A percentile compares a stretch with the other conserved stretches of the same genome.
Conservation (phyloP, 345 rosid species). For the Sonneratia caseolaris region DNA sequence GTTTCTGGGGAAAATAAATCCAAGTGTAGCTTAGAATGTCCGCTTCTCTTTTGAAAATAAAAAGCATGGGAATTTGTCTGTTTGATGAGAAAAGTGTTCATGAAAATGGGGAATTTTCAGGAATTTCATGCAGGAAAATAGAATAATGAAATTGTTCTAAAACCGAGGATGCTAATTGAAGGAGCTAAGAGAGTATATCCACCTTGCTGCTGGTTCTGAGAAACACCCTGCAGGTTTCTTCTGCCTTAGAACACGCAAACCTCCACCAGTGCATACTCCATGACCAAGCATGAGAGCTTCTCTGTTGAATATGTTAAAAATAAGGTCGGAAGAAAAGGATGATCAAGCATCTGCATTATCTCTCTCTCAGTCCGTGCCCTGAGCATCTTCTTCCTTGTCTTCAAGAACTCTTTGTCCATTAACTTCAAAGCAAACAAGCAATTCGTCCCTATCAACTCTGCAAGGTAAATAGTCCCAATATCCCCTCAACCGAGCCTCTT, state of each 20-base stretch:
- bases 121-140: no score
- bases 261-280: slow-evolving; percentile 86
- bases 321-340: slow-evolving; percentile 73
- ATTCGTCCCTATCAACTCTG: slow-evolving; percentile 45
- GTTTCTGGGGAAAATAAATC: no score
- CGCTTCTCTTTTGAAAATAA: no score
- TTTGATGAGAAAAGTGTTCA: no score
- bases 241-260: slow-evolving; percentile 66
- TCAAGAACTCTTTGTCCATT: slow-evolving; percentile 62
- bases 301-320: slow-evolving; percentile 56
- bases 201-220: slow-evolving; percentile 72
- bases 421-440: slow-evolving; percentile 68
- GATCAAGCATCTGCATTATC: slow-evolving; percentile 73
- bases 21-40: no score
- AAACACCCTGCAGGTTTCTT: slow-evolving; percentile 51
- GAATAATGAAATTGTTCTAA: not conserved
- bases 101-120: no score
- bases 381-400: slow-evolving; percentile 50
- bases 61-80: no score
- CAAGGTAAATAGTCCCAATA: slow-evolving; percentile 63
- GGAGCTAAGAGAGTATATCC: slow-evolving; percentile 1
- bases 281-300: slow-evolving; percentile 57
- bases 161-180: not conserved
- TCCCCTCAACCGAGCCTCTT: slow-evolving; percentile 75
- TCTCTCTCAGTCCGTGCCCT: slow-evolving; percentile 74